Evolutionary conservation across 2,329 filamentous ascomycete species (phyloP).

Genomic region (Alternaria arbusti): DNA sequence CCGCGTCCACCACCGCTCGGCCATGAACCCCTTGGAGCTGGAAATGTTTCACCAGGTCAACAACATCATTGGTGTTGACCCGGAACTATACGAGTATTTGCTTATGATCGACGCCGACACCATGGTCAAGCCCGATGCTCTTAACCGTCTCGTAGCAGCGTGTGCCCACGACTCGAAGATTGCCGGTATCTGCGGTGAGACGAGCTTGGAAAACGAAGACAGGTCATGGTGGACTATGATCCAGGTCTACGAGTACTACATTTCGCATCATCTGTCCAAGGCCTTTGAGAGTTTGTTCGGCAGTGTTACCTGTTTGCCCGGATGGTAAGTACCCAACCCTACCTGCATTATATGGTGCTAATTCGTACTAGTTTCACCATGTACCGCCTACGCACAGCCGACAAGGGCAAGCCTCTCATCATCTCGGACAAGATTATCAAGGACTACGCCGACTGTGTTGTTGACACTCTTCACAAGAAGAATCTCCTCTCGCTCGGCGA

Average conservation of each 20-base stretch:
- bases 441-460: constrained; percentile 86
- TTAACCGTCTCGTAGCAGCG: constrained; percentile 89
- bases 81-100: constrained; percentile 95
- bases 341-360: constrained; percentile 16
- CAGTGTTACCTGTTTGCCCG: constrained; percentile 97
- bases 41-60: constrained; percentile 99
- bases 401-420: constrained; percentile 92
- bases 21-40: constrained; percentile 94
- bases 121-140: constrained; percentile 85
- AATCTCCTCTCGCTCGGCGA: constrained; percentile 92
- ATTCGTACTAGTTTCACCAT: constrained; percentile 81
- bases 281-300: constrained; percentile 98
- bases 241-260: constrained; percentile 99
- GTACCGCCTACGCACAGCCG: constrained; percentile 93
- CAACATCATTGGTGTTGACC: constrained; percentile 98
- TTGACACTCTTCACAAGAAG: constrained; percentile 95
- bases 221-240: constrained; percentile 99
- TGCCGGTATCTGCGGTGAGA: constrained; percentile 96
- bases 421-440: constrained; percentile 86
- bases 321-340: constrained; percentile 75
- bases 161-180: constrained; percentile 96
- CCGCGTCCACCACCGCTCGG: constrained; percentile 89
- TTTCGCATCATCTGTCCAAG: constrained; percentile 95
- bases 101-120: constrained; percentile 99
- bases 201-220: constrained; percentile 93